Base-by-base conservation (phyloP, 208 protist species). In the Trypanosoma avium region DNA sequence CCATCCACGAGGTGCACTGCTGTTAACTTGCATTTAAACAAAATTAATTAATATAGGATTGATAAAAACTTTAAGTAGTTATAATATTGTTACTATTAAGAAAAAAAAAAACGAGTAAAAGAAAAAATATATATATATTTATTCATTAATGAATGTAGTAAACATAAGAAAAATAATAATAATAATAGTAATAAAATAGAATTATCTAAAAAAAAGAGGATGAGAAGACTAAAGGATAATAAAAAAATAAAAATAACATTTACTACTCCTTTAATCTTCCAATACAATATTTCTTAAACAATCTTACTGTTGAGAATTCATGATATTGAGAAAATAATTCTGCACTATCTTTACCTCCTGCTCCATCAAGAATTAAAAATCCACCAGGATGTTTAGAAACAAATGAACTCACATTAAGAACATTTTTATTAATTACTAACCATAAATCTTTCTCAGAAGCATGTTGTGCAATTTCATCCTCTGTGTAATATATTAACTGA, bases 361-460 rank as follows among this genome's bases (percentile, higher is more conserved):
- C 82, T 0, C 68, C 82, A 10, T 83, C 79, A 22, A 92, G 48
- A 8, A 94, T 67, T 29, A 85, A 59, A 2, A 60, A 30, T 0
- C 88, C 85, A 24, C 88, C 88, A 6, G 88, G 88, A 49, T 94
- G 88, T 0, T 86, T 61, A 4, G 26, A 6, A 3, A 81, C 54
- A 45, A 92, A 92, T 2, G 35, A 35, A 52, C 75, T 95, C 30
- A 95, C 57, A 57, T 93, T 72, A 21, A 92, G 61, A 47, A 93
- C 86, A 62, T 88, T 90, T 10, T 72, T 73, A 36, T 91, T 73
- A 10, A 95, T 73, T 10, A 90, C 77, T 19, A 95, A 55, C 82
- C 82, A 95, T 38, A 91, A 57, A 53, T 92, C 84, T 17, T 75
- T 55, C 0, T 30, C 50, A 0, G 61, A 78, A 6, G 21, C 38